Evolutionary conservation across 345 rosid genomes (phyloP).

Genomic region (Fremontodendron californicum): DNA sequence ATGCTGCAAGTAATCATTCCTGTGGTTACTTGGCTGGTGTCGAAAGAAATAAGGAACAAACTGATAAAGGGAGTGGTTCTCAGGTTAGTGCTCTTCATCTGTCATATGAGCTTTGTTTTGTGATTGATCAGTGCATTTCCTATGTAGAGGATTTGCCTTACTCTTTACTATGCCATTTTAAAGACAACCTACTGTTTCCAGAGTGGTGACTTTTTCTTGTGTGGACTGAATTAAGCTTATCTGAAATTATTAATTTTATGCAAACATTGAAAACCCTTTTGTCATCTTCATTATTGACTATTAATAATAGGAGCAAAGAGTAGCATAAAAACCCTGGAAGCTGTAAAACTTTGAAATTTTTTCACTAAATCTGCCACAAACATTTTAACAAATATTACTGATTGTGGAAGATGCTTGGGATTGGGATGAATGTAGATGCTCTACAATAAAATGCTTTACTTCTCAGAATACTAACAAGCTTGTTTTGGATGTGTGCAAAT

Average conservation of each 20-base stretch:
- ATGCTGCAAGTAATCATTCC: constrained; percentile 50
- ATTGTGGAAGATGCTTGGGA: neutral
- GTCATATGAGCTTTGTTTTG: neutral
- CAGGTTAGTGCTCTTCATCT: constrained; percentile 51
- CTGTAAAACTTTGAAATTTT: neutral
- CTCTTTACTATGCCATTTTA: neutral
- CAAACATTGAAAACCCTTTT: neutral
- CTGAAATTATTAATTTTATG: neutral
- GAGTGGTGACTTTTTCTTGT: neutral
- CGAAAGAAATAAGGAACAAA: constrained; percentile 36
- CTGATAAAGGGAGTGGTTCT: constrained; percentile 61
- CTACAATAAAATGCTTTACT: neutral
- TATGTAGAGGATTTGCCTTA: neutral
- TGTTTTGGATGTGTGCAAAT: neutral
- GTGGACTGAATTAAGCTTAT: neutral
- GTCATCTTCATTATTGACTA: no score
- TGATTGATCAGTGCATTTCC: neutral
- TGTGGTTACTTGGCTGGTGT: constrained; percentile 41
- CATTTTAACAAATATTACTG: neutral
- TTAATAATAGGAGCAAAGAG: neutral
- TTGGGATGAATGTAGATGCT: neutral
- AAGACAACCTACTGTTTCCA: neutral
- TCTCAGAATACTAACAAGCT: neutral
- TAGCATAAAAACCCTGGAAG: neutral
- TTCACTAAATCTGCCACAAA: neutral